phyloP scores from a whole-genome alignment of 1,284 basidiomycete genomes.

The Ganoderma meredithae region DNA sequence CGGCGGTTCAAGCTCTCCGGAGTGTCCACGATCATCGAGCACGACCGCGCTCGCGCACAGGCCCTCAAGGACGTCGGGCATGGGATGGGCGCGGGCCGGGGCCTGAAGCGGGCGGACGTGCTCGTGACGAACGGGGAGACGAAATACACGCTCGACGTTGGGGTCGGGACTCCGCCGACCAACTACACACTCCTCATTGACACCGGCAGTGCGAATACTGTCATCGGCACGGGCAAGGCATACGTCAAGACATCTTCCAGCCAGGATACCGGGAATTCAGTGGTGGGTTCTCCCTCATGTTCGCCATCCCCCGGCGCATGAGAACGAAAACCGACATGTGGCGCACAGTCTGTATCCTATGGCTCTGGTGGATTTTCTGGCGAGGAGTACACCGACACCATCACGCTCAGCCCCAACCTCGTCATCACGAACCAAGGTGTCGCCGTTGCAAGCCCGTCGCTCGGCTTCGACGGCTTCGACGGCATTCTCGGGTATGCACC shows the following conservation, averaged over 20 bases:
- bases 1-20: constrained; percentile 36
- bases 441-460: constrained; percentile 53
- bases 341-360: constrained; percentile 31
- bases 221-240: constrained; percentile 57
- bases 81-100: constrained; percentile 4
- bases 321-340: background rate
- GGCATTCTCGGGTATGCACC: constrained; percentile 40
- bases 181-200: constrained; percentile 39
- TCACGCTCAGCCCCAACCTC: constrained; percentile 39
- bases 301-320: background rate
- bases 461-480: constrained; percentile 50
- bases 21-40: constrained; percentile 28
- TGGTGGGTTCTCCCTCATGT: constrained; percentile 4
- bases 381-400: constrained; percentile 52
- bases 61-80: constrained; percentile 26
- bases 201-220: constrained; percentile 61
- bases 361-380: constrained; percentile 18
- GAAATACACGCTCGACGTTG: constrained; percentile 37
- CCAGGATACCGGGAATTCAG: constrained; percentile 32
- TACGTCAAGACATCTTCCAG: constrained; percentile 59
- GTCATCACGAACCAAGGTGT: constrained; percentile 42
- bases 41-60: constrained; percentile 38
- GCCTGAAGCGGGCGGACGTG: constrained; percentile 35
- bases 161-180: constrained; percentile 38
- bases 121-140: constrained; percentile 35